Conservation (phyloP, 2,329 filamentous ascomycete species). For the Paecilomyces niveus region DNA sequence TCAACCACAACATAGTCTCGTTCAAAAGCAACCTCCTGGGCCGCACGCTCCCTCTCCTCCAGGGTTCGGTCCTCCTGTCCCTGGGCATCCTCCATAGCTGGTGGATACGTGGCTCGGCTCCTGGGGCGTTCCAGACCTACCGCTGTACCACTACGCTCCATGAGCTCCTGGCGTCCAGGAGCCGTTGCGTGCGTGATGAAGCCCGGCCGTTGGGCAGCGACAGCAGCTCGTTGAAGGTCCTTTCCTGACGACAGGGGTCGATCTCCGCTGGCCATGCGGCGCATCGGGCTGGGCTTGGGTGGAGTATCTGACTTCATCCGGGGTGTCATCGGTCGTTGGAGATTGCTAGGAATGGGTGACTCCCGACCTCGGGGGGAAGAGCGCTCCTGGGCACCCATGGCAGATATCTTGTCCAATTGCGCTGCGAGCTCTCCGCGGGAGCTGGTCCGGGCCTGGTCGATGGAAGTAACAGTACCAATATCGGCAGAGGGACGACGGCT, state of each 20-base stretch:
- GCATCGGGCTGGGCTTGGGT: constrained; percentile 21
- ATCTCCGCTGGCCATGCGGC: constrained; percentile 27
- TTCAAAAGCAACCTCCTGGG: constrained; percentile 83
- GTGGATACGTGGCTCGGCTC: constrained; percentile 40
- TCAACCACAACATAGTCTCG: constrained; percentile 95
- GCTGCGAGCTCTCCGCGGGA: not conserved
- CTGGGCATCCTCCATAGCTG: constrained; percentile 41
- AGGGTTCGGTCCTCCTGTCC: constrained; percentile 23
- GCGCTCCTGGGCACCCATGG: not conserved
- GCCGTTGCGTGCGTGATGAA: constrained; percentile 32
- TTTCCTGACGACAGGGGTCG: constrained; percentile 17
- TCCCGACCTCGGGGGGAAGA: constrained; percentile 7
- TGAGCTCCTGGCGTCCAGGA: constrained; percentile 32
- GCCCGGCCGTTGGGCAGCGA: constrained; percentile 24
- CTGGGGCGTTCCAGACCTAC: constrained; percentile 57
- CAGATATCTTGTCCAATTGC: not conserved
- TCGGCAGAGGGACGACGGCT: constrained; percentile 13
- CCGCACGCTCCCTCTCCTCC: constrained; percentile 56
- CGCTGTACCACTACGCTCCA: constrained; percentile 24
- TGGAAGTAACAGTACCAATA: not conserved
- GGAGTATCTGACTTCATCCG: constrained; percentile 22
- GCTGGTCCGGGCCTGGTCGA: constrained; percentile 6
- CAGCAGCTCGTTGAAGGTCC: constrained; percentile 18
- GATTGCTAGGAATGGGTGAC: constrained; percentile 12
- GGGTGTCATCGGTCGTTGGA: constrained; percentile 32